phyloP scores from a whole-genome alignment of 2,329 filamentous ascomycete species.

The Didymella arachidicola region DNA sequence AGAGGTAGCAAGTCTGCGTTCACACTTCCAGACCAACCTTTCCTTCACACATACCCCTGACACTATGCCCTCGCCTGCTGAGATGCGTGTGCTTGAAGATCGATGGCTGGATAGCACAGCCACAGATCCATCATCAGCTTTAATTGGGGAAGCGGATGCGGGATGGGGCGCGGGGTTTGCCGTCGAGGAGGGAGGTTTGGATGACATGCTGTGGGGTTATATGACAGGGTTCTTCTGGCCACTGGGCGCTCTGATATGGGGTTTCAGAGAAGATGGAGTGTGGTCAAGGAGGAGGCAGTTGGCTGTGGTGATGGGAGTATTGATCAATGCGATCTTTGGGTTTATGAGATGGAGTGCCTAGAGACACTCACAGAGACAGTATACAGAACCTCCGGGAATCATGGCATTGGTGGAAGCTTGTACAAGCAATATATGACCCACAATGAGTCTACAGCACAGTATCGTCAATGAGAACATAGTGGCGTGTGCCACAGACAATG shows the following conservation, averaged over 20 bases:
- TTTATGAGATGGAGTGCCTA: slow-evolving; percentile 47
- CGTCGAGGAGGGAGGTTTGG: slow-evolving; percentile 69
- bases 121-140: slow-evolving; percentile 51
- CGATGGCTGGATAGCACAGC: slow-evolving; percentile 80
- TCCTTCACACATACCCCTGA: slow-evolving; percentile 84
- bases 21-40: slow-evolving; percentile 89
- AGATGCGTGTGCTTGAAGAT: slow-evolving; percentile 82
- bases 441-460: background rate
- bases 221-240: slow-evolving; percentile 96
- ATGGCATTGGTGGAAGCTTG: background rate
- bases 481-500: background rate
- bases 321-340: slow-evolving; percentile 80
- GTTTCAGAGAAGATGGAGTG: slow-evolving; percentile 84
- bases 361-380: background rate
- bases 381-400: background rate
- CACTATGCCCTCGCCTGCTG: slow-evolving; percentile 81
- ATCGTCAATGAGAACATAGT: background rate
- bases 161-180: slow-evolving; percentile 62
- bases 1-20: slow-evolving; percentile 83
- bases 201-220: slow-evolving; percentile 87
- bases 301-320: slow-evolving; percentile 83
- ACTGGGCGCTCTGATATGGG: slow-evolving; percentile 82
- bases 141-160: slow-evolving; percentile 47
- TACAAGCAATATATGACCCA: background rate
- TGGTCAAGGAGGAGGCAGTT: slow-evolving; percentile 85